Evolutionary conservation across 2,329 filamentous ascomycete genomes (phyloP).

Genomic region (Epichloe gansuensis): DNA sequence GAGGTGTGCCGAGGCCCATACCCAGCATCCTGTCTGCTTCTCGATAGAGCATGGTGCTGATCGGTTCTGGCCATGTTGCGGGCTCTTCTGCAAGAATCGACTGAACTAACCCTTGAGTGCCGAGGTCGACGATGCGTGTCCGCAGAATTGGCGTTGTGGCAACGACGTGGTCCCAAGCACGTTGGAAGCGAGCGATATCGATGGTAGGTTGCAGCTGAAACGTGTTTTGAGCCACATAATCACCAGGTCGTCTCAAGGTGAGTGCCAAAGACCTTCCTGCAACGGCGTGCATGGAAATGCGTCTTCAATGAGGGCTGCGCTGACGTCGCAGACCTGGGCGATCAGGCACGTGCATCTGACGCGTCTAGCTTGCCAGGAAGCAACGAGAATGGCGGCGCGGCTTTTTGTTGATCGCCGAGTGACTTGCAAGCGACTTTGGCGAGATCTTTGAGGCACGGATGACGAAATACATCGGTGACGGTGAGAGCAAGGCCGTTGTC

Average conservation of each 20-base stretch:
- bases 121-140: conserved; percentile 3
- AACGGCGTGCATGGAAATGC: conserved; percentile 3
- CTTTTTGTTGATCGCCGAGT: not conserved
- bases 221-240: conserved; percentile 1
- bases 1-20: conserved; percentile 27
- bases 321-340: not conserved
- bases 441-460: conserved; percentile 4
- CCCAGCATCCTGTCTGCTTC: conserved; percentile 21
- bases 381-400: not conserved
- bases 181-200: not conserved
- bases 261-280: conserved; percentile 3
- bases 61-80: conserved; percentile 14
- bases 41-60: conserved; percentile 22
- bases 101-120: not conserved
- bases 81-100: not conserved
- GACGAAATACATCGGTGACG: conserved; percentile 26
- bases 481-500: conserved; percentile 22
- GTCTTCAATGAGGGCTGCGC: not conserved
- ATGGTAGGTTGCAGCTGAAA: not conserved
- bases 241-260: not conserved
- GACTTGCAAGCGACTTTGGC: not conserved
- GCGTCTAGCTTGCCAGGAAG: not conserved
- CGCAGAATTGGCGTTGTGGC: conserved; percentile 3
- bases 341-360: not conserved
- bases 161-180: conserved; percentile 3